A percentile compares a stretch with the other conserved stretches of the same genome.
Evolutionary conservation across 768 basidiomycete genomes (phyloP).

Genomic region (Termitomyces sp.): DNA sequence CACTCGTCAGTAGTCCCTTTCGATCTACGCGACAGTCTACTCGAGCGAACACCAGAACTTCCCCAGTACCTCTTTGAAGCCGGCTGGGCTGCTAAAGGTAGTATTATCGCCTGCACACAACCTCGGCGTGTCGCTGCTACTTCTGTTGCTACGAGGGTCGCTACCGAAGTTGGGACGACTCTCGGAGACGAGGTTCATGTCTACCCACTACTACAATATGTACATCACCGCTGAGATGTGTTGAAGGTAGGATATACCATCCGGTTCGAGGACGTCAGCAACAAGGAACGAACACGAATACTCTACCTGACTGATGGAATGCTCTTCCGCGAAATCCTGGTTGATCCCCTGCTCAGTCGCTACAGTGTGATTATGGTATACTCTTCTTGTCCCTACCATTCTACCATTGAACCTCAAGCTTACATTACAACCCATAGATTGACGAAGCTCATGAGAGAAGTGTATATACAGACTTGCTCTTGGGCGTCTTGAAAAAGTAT

Average conservation of each 20-base stretch:
- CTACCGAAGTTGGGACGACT: slow-evolving; percentile 83
- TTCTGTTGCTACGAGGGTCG: slow-evolving; percentile 87
- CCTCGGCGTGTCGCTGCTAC: slow-evolving; percentile 93
- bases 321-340: slow-evolving; percentile 89
- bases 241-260: slow-evolving; percentile 93
- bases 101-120: slow-evolving; percentile 89
- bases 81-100: slow-evolving; percentile 84
- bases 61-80: slow-evolving; percentile 93
- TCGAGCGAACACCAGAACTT: slow-evolving; percentile 54
- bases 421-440: slow-evolving; percentile 45
- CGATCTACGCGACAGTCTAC: slow-evolving; percentile 5
- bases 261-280: slow-evolving; percentile 91
- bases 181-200: slow-evolving; percentile 80
- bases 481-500: slow-evolving; percentile 92
- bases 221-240: slow-evolving; percentile 15
- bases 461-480: slow-evolving; percentile 89
- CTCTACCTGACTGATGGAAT: slow-evolving; percentile 98
- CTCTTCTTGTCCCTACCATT: not conserved
- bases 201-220: slow-evolving; percentile 1
- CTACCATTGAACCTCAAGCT: not conserved
- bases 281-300: slow-evolving; percentile 80
- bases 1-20: slow-evolving; percentile 62
- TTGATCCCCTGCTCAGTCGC: slow-evolving; percentile 87
- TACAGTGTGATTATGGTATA: slow-evolving; percentile 95
- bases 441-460: slow-evolving; percentile 98